phyloP scores from a whole-genome alignment of 2,329 filamentous ascomycete species.

The Corinectria fuckeliana region DNA sequence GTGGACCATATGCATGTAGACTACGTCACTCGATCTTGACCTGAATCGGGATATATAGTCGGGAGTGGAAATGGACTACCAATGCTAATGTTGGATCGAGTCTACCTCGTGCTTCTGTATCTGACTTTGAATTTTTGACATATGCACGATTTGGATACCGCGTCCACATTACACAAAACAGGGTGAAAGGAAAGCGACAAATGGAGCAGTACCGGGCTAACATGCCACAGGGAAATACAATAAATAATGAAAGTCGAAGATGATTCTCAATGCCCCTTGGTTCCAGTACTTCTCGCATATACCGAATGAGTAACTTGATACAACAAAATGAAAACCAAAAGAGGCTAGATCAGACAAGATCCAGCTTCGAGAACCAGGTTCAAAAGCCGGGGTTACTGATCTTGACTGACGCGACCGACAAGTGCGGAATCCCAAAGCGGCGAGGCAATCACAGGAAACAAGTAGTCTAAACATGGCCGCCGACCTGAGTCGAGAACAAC shows the following conservation, averaged over 20 bases:
- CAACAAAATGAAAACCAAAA: constrained; percentile 10
- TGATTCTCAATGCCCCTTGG: no score
- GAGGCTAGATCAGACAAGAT: constrained; percentile 12
- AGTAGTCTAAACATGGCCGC: not conserved
- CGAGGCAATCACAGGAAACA: constrained; percentile 4
- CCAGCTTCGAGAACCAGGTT: not conserved
- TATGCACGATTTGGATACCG: not conserved
- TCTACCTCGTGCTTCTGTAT: not conserved
- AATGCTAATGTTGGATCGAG: not conserved
- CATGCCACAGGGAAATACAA: not conserved
- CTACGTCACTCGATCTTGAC: constrained; percentile 28
- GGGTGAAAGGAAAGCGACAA: not conserved
- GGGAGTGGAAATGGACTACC: not conserved
- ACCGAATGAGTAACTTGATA: constrained; percentile 3
- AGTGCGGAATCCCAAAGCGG: not conserved
- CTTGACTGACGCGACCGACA: not conserved
- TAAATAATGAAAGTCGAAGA: not conserved
- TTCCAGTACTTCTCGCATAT: no score
- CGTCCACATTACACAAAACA: not conserved
- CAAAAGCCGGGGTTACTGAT: not conserved
- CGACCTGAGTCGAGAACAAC: not conserved
- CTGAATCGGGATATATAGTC: constrained; percentile 8
- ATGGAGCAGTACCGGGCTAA: not conserved
- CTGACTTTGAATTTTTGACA: no score
- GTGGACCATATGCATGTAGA: constrained; percentile 32